A percentile compares a stretch with the other conserved stretches of the same genome.
Conservation (phyloP, 2,329 filamentous ascomycete genomes). For the Gyromitra esculenta region DNA sequence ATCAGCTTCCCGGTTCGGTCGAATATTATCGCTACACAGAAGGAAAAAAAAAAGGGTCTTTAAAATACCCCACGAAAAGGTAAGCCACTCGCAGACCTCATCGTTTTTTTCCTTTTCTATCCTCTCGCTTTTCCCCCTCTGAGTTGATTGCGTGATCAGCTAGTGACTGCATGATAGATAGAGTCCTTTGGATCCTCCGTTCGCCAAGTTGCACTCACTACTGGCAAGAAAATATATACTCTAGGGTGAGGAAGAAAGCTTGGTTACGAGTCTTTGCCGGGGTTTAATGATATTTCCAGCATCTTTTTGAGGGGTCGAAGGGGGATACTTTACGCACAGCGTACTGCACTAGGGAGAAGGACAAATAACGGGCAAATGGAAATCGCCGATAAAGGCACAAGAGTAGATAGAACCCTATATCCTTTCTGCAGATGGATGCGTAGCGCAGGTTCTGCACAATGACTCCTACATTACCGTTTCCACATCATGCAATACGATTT, state of each 20-base stretch:
- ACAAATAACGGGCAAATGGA: slow-evolving; percentile 30
- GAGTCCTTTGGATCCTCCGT: not conserved
- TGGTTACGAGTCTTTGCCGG: slow-evolving; percentile 14
- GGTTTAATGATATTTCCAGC: slow-evolving; percentile 15
- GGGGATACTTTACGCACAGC: slow-evolving; percentile 7
- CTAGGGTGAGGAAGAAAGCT: slow-evolving; percentile 18
- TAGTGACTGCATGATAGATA: slow-evolving; percentile 25
- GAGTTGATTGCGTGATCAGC: slow-evolving; percentile 31
- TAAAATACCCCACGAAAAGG: slow-evolving; percentile 34
- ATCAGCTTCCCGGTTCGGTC: slow-evolving; percentile 25
- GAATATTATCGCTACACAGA: slow-evolving; percentile 31
- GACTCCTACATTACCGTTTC: slow-evolving; percentile 47
- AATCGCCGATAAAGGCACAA: slow-evolving; percentile 39
- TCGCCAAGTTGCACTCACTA: slow-evolving; percentile 9
- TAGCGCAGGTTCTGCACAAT: slow-evolving; percentile 43
- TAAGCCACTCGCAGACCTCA: slow-evolving; percentile 16
- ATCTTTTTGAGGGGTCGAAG: slow-evolving; percentile 7
- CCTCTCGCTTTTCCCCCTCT: not conserved
- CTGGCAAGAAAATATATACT: slow-evolving; percentile 13
- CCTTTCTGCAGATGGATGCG: slow-evolving; percentile 31
- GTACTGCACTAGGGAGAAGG: slow-evolving; percentile 2
- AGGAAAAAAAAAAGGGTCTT: slow-evolving; percentile 2
- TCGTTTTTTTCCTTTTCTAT: not conserved
- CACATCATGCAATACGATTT: slow-evolving; percentile 33
- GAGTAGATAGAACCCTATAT: slow-evolving; percentile 19